Conservation (phyloP, 169 alveolate genomes). For the Cryptosporidium baileyi region DNA sequence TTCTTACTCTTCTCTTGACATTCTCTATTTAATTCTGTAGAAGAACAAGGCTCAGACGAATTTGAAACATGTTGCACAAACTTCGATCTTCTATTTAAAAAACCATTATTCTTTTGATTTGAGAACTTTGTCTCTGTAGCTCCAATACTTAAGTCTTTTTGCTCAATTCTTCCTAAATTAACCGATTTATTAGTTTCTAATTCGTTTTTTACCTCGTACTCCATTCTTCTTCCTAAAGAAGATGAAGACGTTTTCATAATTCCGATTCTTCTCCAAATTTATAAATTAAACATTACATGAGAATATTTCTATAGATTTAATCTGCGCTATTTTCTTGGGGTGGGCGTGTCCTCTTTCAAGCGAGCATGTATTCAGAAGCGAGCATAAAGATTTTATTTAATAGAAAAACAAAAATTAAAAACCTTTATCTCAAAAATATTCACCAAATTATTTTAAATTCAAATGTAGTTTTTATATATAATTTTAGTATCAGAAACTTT, state of each 20-base stretch:
- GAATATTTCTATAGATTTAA: constrained; percentile 21
- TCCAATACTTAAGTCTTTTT: neutral
- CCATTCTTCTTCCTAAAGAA: constrained; percentile 15
- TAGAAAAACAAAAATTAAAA: neutral
- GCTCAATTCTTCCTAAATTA: constrained; percentile 2
- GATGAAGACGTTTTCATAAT: constrained; percentile 30
- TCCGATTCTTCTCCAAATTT: neutral
- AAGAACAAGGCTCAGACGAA: neutral
- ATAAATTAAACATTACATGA: constrained; percentile 21
- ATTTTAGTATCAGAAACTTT: neutral
- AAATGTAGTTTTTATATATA: neutral
- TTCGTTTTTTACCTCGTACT: constrained; percentile 5
- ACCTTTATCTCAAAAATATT: neutral
- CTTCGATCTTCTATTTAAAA: neutral
- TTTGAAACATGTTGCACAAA: constrained; percentile 5
- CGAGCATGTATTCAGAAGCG: constrained; percentile 68
- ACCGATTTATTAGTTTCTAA: constrained; percentile 1
- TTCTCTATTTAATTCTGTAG: constrained; percentile 5
- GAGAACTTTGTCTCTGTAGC: constrained; percentile 28
- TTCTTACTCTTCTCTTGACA: neutral
- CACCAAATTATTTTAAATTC: neutral
- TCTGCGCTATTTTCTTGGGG: constrained; percentile 12
- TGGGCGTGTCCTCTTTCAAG: constrained; percentile 71
- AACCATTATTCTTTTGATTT: neutral
- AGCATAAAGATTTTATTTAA: constrained; percentile 43